Evolutionary conservation across 106 monocot genomes (phyloP).

Genomic region (Hemerocallis citrina): DNA sequence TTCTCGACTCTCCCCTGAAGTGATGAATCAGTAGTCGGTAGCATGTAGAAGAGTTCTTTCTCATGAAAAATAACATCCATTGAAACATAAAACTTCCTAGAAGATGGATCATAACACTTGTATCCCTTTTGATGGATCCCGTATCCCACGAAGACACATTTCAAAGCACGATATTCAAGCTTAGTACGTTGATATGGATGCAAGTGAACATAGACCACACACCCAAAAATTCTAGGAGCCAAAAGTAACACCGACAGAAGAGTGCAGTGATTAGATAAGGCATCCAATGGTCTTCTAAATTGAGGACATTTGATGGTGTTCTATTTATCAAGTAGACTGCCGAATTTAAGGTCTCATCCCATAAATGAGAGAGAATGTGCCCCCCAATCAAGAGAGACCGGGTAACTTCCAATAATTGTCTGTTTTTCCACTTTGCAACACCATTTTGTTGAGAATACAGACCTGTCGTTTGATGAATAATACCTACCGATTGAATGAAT

Average conservation of each 20-base stretch:
- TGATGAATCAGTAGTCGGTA: too few species aligned
- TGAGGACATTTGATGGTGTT: not conserved
- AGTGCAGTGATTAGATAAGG: not conserved
- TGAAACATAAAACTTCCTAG: not conserved
- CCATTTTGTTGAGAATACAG: conserved; percentile 15
- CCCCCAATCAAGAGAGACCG: not conserved
- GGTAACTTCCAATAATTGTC: not conserved
- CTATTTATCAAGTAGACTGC: not conserved
- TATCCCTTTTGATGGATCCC: not conserved
- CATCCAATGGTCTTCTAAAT: conserved; percentile 1
- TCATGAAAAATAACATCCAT: not conserved
- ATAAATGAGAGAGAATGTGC: not conserved
- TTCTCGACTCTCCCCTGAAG: too few species aligned
- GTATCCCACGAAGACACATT: not conserved
- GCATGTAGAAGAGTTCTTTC: too few species aligned
- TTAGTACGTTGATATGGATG: not conserved
- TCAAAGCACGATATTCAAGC: not conserved
- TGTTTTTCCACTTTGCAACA: not conserved
- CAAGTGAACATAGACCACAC: conserved; percentile 3
- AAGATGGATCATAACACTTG: not conserved
- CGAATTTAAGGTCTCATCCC: not conserved
- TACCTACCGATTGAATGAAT: not conserved
- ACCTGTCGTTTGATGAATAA: conserved; percentile 5
- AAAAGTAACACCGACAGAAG: not conserved
- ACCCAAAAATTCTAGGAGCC: not conserved